These are phyloP conservation scores for Xylariaceae sp. DNA, from an alignment of 2,329 filamentous ascomycete genomes.

Conservation along the genomic window DNA sequence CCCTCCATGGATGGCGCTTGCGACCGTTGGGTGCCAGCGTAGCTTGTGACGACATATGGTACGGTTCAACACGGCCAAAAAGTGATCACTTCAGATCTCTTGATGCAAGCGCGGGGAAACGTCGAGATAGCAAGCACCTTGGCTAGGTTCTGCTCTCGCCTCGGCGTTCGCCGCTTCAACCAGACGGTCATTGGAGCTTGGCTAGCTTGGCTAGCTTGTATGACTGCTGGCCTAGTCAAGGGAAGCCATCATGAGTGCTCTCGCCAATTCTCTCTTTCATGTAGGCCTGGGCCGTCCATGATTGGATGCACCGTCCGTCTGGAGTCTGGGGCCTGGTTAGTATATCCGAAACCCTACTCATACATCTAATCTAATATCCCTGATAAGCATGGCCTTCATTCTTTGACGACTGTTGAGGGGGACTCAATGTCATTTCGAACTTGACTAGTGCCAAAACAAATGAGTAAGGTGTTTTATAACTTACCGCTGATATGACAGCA, in stretches of 20 bases:
- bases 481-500: slow-evolving; percentile 23
- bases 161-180: slow-evolving; percentile 9
- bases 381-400: slow-evolving; percentile 28
- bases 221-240: slow-evolving; percentile 7
- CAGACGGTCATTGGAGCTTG: slow-evolving; percentile 4
- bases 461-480: slow-evolving; percentile 9
- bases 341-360: slow-evolving; percentile 19
- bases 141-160: slow-evolving; percentile 1
- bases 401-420: slow-evolving; percentile 21
- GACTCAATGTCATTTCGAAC: slow-evolving; percentile 1
- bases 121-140: slow-evolving; percentile 3
- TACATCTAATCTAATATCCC: slow-evolving; percentile 24
- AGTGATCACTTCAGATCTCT: slow-evolving; percentile 5
- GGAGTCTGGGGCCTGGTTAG: slow-evolving; percentile 9
- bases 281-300: slow-evolving; percentile 20
- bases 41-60: slow-evolving; percentile 3
- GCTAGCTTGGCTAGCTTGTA: slow-evolving; percentile 5
- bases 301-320: slow-evolving; percentile 15
- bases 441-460: not conserved
- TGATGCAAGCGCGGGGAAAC: not conserved
- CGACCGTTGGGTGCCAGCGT: slow-evolving; percentile 21
- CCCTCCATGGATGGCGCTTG: slow-evolving; percentile 23
- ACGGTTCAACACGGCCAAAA: not conserved
- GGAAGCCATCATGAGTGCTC: not conserved
- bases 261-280: slow-evolving; percentile 25